Evolutionary conservation across 1,284 basidiomycete species (phyloP), one percentile per base, ranked within the genome.

Genomic region (Sporisorium exsertum): DNA sequence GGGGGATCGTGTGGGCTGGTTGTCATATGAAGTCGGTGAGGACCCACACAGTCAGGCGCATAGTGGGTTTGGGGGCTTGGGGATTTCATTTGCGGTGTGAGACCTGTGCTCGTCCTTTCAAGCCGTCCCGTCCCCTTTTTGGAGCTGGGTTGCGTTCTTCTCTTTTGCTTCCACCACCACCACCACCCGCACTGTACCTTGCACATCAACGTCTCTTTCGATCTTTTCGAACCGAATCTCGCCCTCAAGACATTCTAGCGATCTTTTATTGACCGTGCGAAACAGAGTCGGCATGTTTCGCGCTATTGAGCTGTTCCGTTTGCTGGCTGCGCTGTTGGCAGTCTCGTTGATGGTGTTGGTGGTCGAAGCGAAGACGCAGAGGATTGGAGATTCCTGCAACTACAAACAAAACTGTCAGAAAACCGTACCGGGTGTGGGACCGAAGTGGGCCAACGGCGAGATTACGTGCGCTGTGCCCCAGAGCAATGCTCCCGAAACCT

Each of bases 391-490:
- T 15, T 47, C 32, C 13, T 75, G 72, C 20, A 67, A 62, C 43
- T 75, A 42, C 24, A 50, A 27, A 9, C 35, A 54, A 13, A 75
- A 71, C 22, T 75, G 72, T 26, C 60, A 70, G n/a, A n/a, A n/a
- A n/a, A 20, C 1, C 15, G 4, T n/a, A 27, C 12, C 57, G 15
- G 72, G 72, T 4, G 57, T 32, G 6, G 72, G 64, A 1, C 52
- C 59, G 0, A 24, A 2, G 3, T 75, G 67, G 67, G 67, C 63
- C 1, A 35, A 47, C 0, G 64, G 60, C 4, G 37, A 29, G 8
- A 45, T 75, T 10, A 75, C 72, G 18, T 75, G 72, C 55, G 72
- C 72, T 4, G 35, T 75, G 3, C 64, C 64, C 0, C 24, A 37
- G 1, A 12, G 10, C 7, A 15, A 63, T 1, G 20, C 5, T 0